These are phyloP conservation scores for Dovyalis caffra DNA, from an alignment of 345 rosid genomes.

Conservation along the genomic window DNA sequence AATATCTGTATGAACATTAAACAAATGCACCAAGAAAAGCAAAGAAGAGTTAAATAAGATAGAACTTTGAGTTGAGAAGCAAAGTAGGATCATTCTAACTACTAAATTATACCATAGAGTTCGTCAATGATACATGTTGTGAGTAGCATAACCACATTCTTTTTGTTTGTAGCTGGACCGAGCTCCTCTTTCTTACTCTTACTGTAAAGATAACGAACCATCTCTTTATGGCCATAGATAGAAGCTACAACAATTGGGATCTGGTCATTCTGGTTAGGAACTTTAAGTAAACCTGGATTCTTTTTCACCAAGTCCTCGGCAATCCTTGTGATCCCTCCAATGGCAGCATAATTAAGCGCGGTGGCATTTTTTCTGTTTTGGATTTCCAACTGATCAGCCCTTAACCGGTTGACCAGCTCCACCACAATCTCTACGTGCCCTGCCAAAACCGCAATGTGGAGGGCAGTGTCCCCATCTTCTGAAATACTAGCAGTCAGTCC, in stretches of 20 bases:
- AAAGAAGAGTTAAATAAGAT: not conserved
- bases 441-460: slow-evolving; percentile 64
- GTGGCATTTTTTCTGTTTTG: slow-evolving; percentile 47
- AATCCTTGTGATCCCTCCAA: slow-evolving; percentile 60
- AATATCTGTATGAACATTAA: slow-evolving; percentile 37
- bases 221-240: slow-evolving; percentile 55
- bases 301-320: slow-evolving; percentile 50
- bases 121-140: slow-evolving; percentile 65
- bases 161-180: slow-evolving; percentile 38
- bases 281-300: slow-evolving; percentile 36
- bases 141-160: slow-evolving; percentile 59
- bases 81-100: not conserved
- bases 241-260: slow-evolving; percentile 71
- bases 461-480: slow-evolving; percentile 56
- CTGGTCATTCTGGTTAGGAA: slow-evolving; percentile 39
- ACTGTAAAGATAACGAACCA: slow-evolving; percentile 54
- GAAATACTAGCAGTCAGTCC: slow-evolving; percentile 49
- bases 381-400: slow-evolving; percentile 20
- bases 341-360: slow-evolving; percentile 65
- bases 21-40: not conserved
- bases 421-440: slow-evolving; percentile 58
- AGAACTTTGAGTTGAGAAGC: not conserved
- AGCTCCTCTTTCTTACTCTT: slow-evolving; percentile 46
- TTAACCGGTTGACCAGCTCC: slow-evolving; percentile 39
- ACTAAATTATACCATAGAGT: slow-evolving; percentile 43